Conservation (phyloP, 768 basidiomycete genomes). For the Clavaria fumosa region DNA sequence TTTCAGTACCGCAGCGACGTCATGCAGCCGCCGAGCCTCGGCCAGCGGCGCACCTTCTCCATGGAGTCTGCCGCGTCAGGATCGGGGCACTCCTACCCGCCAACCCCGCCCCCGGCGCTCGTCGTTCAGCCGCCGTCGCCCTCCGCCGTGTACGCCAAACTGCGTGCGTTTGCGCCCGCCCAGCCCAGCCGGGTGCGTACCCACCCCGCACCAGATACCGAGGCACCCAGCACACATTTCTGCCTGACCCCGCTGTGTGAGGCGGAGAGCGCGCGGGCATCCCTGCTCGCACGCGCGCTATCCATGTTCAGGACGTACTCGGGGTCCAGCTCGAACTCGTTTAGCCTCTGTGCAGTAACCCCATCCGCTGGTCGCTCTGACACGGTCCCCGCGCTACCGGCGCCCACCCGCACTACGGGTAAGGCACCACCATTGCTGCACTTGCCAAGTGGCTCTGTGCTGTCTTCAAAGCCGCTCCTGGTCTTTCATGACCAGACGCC, state of each 20-base stretch:
- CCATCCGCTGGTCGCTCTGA: too few relatives aligned
- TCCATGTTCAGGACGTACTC: slow-evolving; percentile 31
- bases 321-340: slow-evolving; percentile 47
- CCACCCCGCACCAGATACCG: slow-evolving; percentile 15
- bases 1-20: slow-evolving; percentile 37
- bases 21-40: slow-evolving; percentile 10
- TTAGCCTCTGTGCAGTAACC: slow-evolving; percentile 33
- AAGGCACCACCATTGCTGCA: too few relatives aligned
- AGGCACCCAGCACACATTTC: slow-evolving; percentile 35
- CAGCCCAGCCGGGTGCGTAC: slow-evolving; percentile 9
- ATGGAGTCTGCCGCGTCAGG: background rate
- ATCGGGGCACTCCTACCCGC: slow-evolving; percentile 45
- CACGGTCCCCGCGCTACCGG: too few relatives aligned
- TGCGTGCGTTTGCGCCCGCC: slow-evolving; percentile 12
- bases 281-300: slow-evolving; percentile 36
- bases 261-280: slow-evolving; percentile 21
- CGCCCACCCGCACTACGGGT: too few relatives aligned
- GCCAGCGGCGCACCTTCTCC: background rate
- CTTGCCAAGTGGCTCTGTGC: too few relatives aligned
- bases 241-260: slow-evolving; percentile 28
- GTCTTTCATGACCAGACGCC: slow-evolving; percentile 64
- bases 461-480: slow-evolving; percentile 28
- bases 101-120: slow-evolving; percentile 25
- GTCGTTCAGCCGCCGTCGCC: slow-evolving; percentile 22
- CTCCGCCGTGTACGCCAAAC: slow-evolving; percentile 17